phyloP scores from a whole-genome alignment of 805 yeast genomes.

The Debaryomyces tyrocola region DNA sequence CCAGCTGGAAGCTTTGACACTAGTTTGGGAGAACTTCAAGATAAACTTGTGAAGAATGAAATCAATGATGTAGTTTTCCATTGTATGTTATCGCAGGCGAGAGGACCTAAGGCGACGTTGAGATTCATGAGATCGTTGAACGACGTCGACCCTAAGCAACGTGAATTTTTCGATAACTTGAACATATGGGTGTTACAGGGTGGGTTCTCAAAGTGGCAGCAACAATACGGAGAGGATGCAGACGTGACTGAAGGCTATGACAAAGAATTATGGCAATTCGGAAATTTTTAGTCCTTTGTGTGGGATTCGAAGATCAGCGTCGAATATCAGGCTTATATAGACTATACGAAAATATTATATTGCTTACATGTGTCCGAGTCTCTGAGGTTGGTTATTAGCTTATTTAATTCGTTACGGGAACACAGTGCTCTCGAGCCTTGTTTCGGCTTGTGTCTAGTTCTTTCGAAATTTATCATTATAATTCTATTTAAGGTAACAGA shows the following conservation, averaged over 20 bases:
- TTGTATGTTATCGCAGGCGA: conserved; percentile 85
- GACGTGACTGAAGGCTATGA: conserved; percentile 55
- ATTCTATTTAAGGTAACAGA: neutral
- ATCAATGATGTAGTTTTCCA: conserved; percentile 73
- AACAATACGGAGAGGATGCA: conserved; percentile 64
- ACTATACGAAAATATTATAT: too few species aligned
- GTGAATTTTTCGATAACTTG: conserved; percentile 31
- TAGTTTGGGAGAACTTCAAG: conserved; percentile 37
- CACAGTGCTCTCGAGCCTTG: too few species aligned
- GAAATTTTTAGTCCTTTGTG: neutral
- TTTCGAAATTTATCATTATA: too few species aligned
- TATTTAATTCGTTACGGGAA: too few species aligned
- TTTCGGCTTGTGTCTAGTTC: too few species aligned
- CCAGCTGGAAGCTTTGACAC: conserved; percentile 50
- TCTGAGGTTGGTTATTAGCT: too few species aligned
- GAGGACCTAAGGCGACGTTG: conserved; percentile 87
- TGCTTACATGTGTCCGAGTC: too few species aligned
- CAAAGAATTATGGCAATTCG: conserved; percentile 36
- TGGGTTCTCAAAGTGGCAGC: conserved; percentile 87
- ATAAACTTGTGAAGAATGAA: conserved; percentile 28
- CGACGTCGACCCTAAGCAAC: conserved; percentile 24
- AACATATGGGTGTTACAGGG: conserved; percentile 74
- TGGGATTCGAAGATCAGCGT: too few species aligned
- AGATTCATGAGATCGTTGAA: conserved; percentile 51
- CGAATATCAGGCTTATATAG: too few species aligned